Percentiles rank a stretch among this genome's conserved stretches.
Evolutionary conservation across 164 flowering plant species (phyloP).

Genomic region (Saururus chinensis): DNA sequence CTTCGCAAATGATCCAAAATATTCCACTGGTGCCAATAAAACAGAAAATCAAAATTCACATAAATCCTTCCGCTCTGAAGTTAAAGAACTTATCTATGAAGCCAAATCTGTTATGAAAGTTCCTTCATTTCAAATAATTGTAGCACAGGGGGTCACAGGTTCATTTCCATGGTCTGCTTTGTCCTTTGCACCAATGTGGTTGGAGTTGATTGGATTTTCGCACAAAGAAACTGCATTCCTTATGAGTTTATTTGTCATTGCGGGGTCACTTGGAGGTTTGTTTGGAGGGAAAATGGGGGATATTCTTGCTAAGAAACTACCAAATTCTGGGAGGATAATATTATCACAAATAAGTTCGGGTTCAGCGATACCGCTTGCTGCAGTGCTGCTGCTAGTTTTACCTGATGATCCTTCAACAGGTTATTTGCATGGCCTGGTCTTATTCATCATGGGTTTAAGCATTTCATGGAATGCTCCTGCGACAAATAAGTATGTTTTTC

Average conservation of each 20-base stretch:
- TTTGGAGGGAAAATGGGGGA: slow-evolving; percentile 94
- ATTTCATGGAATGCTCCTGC: slow-evolving; percentile 92
- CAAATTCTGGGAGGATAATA: slow-evolving; percentile 77
- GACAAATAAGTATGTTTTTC: slow-evolving; percentile 66
- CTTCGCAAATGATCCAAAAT: slow-evolving; percentile 70
- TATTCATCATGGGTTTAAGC: slow-evolving; percentile 59
- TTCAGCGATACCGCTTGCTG: slow-evolving; percentile 80
- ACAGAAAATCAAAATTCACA: slow-evolving; percentile 10
- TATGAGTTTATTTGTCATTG: slow-evolving; percentile 49
- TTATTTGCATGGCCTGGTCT: slow-evolving; percentile 43
- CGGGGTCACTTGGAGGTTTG: slow-evolving; percentile 67
- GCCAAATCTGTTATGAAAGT: slow-evolving; percentile 67
- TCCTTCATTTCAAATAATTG: slow-evolving; percentile 79
- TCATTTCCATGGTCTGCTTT: slow-evolving; percentile 95
- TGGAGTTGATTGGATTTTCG: slow-evolving; percentile 83
- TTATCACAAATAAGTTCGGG: slow-evolving; percentile 85
- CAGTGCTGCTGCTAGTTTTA: slow-evolving; percentile 51
- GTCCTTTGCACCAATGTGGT: slow-evolving; percentile 92
- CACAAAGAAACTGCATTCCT: slow-evolving; percentile 62
- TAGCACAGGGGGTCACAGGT: slow-evolving; percentile 85
- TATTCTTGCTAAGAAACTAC: slow-evolving; percentile 49
- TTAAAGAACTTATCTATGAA: slow-evolving; percentile 51
- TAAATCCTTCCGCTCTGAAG: slow-evolving; percentile 33
- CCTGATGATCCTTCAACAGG: slow-evolving; percentile 65
- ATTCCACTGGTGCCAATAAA: slow-evolving; percentile 16